Evolutionary conservation across 192 early-diverging fungal species (phyloP).

Genomic region (Coemansia sp.): DNA sequence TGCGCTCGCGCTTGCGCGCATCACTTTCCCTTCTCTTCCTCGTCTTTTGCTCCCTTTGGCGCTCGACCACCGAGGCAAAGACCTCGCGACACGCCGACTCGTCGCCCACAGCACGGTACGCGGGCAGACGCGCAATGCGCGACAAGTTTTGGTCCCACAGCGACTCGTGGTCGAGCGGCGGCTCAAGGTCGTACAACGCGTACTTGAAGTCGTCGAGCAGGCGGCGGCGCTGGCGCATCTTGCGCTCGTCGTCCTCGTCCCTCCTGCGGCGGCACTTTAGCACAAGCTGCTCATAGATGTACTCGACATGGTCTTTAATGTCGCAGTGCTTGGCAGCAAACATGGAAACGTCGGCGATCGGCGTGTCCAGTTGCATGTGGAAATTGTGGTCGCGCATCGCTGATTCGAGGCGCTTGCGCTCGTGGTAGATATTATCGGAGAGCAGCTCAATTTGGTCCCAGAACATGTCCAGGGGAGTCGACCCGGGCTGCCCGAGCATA

Average conservation of each 20-base stretch:
- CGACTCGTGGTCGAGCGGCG: constrained; percentile 56
- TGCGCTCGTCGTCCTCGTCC: constrained; percentile 71
- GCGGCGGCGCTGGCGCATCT: constrained; percentile 66
- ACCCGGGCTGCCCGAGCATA: constrained; percentile 80
- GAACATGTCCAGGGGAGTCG: constrained; percentile 88
- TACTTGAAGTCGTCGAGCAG: constrained; percentile 78
- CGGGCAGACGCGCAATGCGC: constrained; percentile 36
- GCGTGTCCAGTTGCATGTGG: constrained; percentile 9
- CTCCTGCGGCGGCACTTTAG: constrained; percentile 57
- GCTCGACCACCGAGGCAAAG: constrained; percentile 70
- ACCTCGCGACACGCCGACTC: constrained; percentile 65
- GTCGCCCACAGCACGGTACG: constrained; percentile 65
- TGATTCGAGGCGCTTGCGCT: constrained; percentile 62
- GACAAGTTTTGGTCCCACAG: constrained; percentile 67
- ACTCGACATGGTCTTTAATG: constrained; percentile 2
- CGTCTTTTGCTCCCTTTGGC: constrained; percentile 54
- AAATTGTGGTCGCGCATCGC: constrained; percentile 36
- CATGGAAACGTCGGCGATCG: constrained; percentile 36
- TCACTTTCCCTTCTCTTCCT: constrained; percentile 19
- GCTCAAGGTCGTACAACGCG: constrained; percentile 65
- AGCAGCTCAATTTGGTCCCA: constrained; percentile 87
- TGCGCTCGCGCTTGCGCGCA: constrained; percentile 24
- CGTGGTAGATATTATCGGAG: constrained; percentile 68
- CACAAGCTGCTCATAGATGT: constrained; percentile 55
- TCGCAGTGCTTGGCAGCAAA: constrained; percentile 25